phyloP scores from a whole-genome alignment of 805 yeast genomes.

The Candida coquimbonensis region DNA sequence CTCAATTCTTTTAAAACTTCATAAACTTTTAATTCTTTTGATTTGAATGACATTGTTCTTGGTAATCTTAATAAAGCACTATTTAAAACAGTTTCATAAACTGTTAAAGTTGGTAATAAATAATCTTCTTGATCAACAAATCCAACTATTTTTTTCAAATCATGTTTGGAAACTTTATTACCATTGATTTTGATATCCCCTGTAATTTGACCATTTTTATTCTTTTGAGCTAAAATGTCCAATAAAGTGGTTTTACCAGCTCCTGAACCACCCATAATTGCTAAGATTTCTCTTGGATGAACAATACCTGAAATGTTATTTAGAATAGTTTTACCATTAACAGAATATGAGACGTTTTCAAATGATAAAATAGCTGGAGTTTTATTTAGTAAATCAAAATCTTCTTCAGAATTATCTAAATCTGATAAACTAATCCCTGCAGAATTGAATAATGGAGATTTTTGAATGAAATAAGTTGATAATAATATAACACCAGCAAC shows the following conservation, averaged over 20 bases:
- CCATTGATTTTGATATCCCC: slow-evolving; percentile 83
- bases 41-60: slow-evolving; percentile 58
- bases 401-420: slow-evolving; percentile 25
- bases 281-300: slow-evolving; percentile 82
- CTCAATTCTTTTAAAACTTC: slow-evolving; percentile 84
- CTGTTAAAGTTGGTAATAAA: slow-evolving; percentile 86
- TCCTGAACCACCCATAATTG: slow-evolving; percentile 98
- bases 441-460: slow-evolving; percentile 52
- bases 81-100: slow-evolving; percentile 89
- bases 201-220: slow-evolving; percentile 61
- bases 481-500: slow-evolving; percentile 33
- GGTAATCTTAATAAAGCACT: slow-evolving; percentile 89
- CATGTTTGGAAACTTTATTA: slow-evolving; percentile 29
- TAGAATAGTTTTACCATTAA: slow-evolving; percentile 49
- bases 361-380: slow-evolving; percentile 71
- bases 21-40: slow-evolving; percentile 71
- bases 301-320: slow-evolving; percentile 66
- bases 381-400: slow-evolving; percentile 41
- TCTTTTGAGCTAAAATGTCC: slow-evolving; percentile 85
- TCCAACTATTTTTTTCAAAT: slow-evolving; percentile 67
- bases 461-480: slow-evolving; percentile 41
- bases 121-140: slow-evolving; percentile 96
- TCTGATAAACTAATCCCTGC: slow-evolving; percentile 21
- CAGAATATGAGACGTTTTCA: slow-evolving; percentile 57
- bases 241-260: slow-evolving; percentile 95